Percentiles rank a stretch among this genome's conserved stretches.
Evolutionary conservation across 805 yeast genomes (phyloP).

Genomic region (Lipomyces starkeyi): DNA sequence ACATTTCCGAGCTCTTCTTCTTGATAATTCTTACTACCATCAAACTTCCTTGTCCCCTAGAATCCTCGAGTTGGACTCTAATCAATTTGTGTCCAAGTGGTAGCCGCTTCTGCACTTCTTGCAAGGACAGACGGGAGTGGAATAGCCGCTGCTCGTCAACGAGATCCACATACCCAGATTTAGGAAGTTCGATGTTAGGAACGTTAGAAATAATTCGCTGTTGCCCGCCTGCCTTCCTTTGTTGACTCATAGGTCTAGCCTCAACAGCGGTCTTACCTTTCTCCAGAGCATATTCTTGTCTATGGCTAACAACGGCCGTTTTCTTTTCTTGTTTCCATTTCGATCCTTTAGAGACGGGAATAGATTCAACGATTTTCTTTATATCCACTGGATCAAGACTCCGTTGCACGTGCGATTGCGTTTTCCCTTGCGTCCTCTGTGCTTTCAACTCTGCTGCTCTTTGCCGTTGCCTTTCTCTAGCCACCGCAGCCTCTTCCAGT

Average conservation of each 20-base stretch:
- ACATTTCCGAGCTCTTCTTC: not conserved
- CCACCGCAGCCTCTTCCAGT: not conserved
- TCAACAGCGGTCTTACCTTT: not conserved
- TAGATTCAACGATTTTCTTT: conserved; percentile 1
- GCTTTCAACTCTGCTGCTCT: not conserved
- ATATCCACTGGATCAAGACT: not conserved
- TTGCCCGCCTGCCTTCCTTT: not conserved
- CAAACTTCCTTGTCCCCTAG: not conserved
- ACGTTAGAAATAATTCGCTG: not conserved
- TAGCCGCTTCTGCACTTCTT: not conserved
- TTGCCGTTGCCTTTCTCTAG: not conserved
- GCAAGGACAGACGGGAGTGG: conserved; percentile 10
- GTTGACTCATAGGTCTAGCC: not conserved
- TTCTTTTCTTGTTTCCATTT: not conserved
- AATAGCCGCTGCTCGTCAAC: conserved; percentile 1
- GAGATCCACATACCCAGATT: conserved; percentile 3
- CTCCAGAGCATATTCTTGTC: not conserved
- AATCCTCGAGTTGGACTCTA: not conserved
- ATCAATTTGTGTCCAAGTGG: conserved; percentile 5
- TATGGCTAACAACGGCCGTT: not conserved
- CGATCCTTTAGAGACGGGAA: not conserved
- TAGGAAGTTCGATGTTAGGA: not conserved
- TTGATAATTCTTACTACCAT: conserved; percentile 1
- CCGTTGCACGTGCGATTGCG: not conserved
- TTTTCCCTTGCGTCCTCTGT: not conserved